phyloP scores from a whole-genome alignment of 768 basidiomycete genomes.

The Naganishia vaughanmartiniae region DNA sequence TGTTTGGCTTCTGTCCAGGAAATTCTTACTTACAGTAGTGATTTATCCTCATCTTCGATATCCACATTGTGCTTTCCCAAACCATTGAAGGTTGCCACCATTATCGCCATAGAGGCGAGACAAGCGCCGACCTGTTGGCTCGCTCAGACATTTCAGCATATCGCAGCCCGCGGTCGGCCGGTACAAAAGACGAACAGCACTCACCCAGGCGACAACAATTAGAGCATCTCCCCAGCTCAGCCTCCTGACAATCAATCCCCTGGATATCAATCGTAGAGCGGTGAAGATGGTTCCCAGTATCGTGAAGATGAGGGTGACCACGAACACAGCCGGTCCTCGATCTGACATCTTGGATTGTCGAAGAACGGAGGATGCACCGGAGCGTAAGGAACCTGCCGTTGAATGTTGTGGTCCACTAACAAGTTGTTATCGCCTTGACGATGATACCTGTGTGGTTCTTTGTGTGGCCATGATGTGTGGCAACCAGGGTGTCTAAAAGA shows the following conservation, averaged over 20 bases:
- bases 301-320: slow-evolving; percentile 40
- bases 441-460: neutral
- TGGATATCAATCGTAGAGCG: slow-evolving; percentile 41
- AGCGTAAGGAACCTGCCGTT: neutral
- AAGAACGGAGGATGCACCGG: neutral
- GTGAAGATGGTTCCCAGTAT: slow-evolving; percentile 43
- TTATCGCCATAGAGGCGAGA: slow-evolving; percentile 31
- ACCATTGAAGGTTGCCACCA: slow-evolving; percentile 38
- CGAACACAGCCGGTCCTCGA: slow-evolving; percentile 38
- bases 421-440: neutral
- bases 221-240: slow-evolving; percentile 41
- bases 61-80: slow-evolving; percentile 34
- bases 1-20: neutral
- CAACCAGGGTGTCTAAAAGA: neutral
- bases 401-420: neutral
- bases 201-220: slow-evolving; percentile 45
- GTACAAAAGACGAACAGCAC: neutral
- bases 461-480: neutral
- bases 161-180: too few relatives aligned
- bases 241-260: slow-evolving; percentile 38
- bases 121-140: neutral
- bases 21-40: neutral
- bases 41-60: neutral
- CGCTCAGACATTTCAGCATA: neutral
- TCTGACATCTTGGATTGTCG: neutral